Evolutionary conservation across 2,329 filamentous ascomycete species (phyloP), one percentile per base, ranked within the genome.

Genomic region (Colletotrichum sp.): DNA sequence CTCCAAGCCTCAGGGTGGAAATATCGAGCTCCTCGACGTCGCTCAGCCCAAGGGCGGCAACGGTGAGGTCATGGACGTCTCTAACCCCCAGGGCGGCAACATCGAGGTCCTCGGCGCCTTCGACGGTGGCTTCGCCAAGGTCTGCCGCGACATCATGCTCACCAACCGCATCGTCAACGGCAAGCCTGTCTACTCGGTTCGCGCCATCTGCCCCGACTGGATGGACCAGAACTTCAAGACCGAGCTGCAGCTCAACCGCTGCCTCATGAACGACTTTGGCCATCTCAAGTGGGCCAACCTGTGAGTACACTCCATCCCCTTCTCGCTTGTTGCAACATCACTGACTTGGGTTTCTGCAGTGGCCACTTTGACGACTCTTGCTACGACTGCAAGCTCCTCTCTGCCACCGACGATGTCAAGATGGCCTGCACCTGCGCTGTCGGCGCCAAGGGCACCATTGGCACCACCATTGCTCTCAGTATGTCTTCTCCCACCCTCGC

Each of bases 251-350:
- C 77, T 75, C 48, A 72, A 77, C 61, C 69, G 60, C 43, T 77
- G 77, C 63, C 36, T 77, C 43, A 63, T 63, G 65, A 77, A 77
- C 24, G 61, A 71, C 28, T 67, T 67, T 18, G 77, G 77, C 30
- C 43, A 74, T 15, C 36, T 72, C 55, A 66, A 43, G 32, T 74
- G 72, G 68, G 70, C 72, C 58, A 52, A 71, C 36, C 57, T 74
- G 71, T 72, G 30, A 52, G 64, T 18, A 21, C 26, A 64, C 10
- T 9, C 18, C 32, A 5, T 12, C 1, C 15, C 5, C 7, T 32
- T 8, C 24, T 43, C 32, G 15, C 24, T 24, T 34, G 8, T 21
- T 16, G 12, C 16, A 24, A 8, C 6, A 15, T 32, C 3, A 1
- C 66, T 68, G 8, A 68, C 34, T 26, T 15, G n/a, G n/a, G 4